Evolutionary conservation across 495 filamentous ascomycete genomes (phyloP).

Genomic region (Aspergillus mulundensis): DNA sequence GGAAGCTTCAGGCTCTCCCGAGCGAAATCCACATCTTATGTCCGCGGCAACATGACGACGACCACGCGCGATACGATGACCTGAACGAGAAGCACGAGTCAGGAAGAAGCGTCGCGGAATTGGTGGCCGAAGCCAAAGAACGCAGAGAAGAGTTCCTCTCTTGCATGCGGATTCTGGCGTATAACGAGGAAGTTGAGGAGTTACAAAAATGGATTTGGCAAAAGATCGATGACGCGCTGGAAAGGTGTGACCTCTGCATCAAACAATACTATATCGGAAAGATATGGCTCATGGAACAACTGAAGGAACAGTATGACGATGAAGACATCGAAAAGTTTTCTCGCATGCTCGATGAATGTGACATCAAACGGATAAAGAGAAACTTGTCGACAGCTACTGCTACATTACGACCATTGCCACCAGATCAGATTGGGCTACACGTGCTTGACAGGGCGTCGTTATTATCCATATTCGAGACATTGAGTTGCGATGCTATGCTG

Average conservation of each 20-base stretch:
- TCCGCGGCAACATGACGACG: conserved; percentile 44
- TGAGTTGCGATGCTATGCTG: conserved; percentile 60
- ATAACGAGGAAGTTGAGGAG: conserved; percentile 54
- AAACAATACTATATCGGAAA: conserved; percentile 74
- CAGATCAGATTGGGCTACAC: conserved; percentile 43
- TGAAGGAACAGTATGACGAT: conserved; percentile 60
- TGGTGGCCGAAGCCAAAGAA: conserved; percentile 45
- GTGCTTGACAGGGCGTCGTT: conserved; percentile 47
- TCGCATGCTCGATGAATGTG: conserved; percentile 51
- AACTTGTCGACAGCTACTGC: conserved; percentile 50
- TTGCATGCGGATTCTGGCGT: conserved; percentile 64
- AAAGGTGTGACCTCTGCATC: conserved; percentile 73
- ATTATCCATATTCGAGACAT: conserved; percentile 59
- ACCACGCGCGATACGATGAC: conserved; percentile 53
- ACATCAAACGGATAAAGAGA: conserved; percentile 57
- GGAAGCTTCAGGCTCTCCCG: conserved; percentile 44
- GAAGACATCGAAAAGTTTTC: conserved; percentile 57
- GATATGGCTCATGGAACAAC: conserved; percentile 54
- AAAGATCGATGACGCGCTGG: conserved; percentile 53
- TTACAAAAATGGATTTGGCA: conserved; percentile 56
- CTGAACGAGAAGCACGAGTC: conserved; percentile 27
- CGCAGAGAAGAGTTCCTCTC: conserved; percentile 57
- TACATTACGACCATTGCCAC: conserved; percentile 45
- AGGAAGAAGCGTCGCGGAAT: conserved; percentile 30
- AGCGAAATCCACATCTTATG: conserved; percentile 48